phyloP scores from a whole-genome alignment of 2,329 filamentous ascomycete species.

The Penicillium paneum region DNA sequence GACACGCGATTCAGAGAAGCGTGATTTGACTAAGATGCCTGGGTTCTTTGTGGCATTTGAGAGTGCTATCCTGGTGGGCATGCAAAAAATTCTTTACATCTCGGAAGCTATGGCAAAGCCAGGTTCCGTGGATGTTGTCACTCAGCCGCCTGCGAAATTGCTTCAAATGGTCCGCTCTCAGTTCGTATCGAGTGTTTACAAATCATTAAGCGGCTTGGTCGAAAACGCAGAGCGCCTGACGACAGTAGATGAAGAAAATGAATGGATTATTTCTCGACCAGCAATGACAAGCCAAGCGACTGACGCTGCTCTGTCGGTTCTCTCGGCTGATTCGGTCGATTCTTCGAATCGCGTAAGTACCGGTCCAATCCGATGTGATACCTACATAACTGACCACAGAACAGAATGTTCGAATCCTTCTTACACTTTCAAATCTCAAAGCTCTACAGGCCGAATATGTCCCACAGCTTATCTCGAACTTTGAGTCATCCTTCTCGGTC shows the following conservation, averaged over 20 bases:
- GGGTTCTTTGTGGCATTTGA: constrained; percentile 82
- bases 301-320: constrained; percentile 39
- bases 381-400: constrained; percentile 12
- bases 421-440: constrained; percentile 90
- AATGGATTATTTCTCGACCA: constrained; percentile 50
- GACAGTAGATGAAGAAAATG: constrained; percentile 56
- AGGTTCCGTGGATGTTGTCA: constrained; percentile 71
- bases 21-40: constrained; percentile 89
- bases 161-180: constrained; percentile 86
- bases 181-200: constrained; percentile 92
- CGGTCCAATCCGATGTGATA: background rate
- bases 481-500: constrained; percentile 90
- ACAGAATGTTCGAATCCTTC: constrained; percentile 85
- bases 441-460: constrained; percentile 77
- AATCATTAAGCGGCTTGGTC: constrained; percentile 90
- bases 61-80: constrained; percentile 71
- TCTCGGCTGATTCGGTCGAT: constrained; percentile 52
- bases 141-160: constrained; percentile 80
- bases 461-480: constrained; percentile 83
- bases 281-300: constrained; percentile 27
- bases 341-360: constrained; percentile 51
- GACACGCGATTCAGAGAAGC: constrained; percentile 75
- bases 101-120: constrained; percentile 77
- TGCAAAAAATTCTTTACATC: constrained; percentile 95
- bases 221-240: constrained; percentile 85